These are phyloP conservation scores for Citrus medica DNA, from an alignment of 345 rosid species.

Conservation along the genomic window DNA sequence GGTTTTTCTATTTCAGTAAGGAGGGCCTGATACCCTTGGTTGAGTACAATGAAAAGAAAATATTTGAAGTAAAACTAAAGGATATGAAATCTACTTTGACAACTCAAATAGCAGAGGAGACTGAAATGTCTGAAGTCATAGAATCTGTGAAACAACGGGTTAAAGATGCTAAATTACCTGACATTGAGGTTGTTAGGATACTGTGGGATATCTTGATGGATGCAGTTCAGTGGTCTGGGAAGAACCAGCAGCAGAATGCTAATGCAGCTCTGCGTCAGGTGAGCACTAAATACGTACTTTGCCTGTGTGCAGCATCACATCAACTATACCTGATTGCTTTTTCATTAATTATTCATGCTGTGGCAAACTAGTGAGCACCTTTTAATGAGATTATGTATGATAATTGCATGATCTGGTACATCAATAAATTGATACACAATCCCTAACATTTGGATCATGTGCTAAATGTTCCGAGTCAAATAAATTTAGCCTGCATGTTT, in stretches of 20 bases:
- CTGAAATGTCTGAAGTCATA: slow-evolving; percentile 73
- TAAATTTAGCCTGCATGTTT: not conserved
- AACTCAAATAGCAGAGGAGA: slow-evolving; percentile 71
- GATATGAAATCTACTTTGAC: slow-evolving; percentile 86
- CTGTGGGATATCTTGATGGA: slow-evolving; percentile 97
- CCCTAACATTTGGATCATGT: not conserved
- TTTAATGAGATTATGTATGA: not conserved
- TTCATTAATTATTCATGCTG: not conserved
- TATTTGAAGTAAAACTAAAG: slow-evolving; percentile 81
- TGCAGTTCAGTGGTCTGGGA: slow-evolving; percentile 99
- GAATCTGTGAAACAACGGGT: slow-evolving; percentile 79
- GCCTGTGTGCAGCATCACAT: not conserved
- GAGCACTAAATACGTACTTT: not conserved
- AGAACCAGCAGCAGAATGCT: slow-evolving; percentile 97
- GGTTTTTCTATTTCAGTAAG: slow-evolving; percentile 52
- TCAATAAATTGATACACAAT: not conserved
- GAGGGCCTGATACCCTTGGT: slow-evolving; percentile 79
- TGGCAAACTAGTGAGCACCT: not conserved
- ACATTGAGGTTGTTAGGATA: slow-evolving; percentile 69
- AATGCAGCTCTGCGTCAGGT: slow-evolving; percentile 89
- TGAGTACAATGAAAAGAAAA: slow-evolving; percentile 92
- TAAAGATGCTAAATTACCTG: slow-evolving; percentile 79
- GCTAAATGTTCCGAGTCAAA: not conserved
- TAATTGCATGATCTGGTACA: not conserved
- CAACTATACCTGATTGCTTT: not conserved